Evolutionary conservation across 1,139 yeast genomes (phyloP).

Genomic region (Kurtzmaniella quercitrusa): DNA sequence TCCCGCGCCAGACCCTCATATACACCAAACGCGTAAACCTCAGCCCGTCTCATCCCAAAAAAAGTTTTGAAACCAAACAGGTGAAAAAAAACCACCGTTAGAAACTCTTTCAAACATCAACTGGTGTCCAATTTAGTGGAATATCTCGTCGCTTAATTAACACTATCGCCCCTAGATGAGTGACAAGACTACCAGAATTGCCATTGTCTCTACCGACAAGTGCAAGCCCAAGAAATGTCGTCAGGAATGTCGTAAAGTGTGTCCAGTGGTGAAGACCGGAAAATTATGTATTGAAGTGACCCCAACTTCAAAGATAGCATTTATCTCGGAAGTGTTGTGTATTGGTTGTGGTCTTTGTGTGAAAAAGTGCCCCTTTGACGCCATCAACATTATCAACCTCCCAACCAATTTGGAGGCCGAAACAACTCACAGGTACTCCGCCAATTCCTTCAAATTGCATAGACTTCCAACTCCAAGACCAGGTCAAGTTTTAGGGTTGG

Average conservation of each 20-base stretch:
- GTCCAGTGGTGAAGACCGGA: slow-evolving; percentile 98
- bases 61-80: background rate
- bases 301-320: slow-evolving; percentile 87
- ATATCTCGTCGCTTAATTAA: background rate
- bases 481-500: slow-evolving; percentile 95
- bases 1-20: background rate
- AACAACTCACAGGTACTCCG: slow-evolving; percentile 95
- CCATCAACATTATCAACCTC: slow-evolving; percentile 88
- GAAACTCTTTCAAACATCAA: background rate
- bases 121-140: background rate
- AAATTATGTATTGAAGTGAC: slow-evolving; percentile 95
- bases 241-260: slow-evolving; percentile 93
- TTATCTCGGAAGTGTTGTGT: slow-evolving; percentile 91
- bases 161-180: slow-evolving; percentile 33
- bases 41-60: background rate
- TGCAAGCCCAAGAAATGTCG: slow-evolving; percentile 98
- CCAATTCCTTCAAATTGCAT: slow-evolving; percentile 94
- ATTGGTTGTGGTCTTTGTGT: slow-evolving; percentile 99
- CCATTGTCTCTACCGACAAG: slow-evolving; percentile 87
- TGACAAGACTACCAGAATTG: slow-evolving; percentile 76
- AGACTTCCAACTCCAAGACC: slow-evolving; percentile 98
- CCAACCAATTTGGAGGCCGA: slow-evolving; percentile 92
- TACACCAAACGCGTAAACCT: background rate
- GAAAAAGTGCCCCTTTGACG: slow-evolving; percentile 96
- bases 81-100: background rate